A percentile compares a stretch with the other conserved stretches of the same genome.
Conservation (phyloP, 345 rosid genomes). For the Eucalyptus cloeziana region DNA sequence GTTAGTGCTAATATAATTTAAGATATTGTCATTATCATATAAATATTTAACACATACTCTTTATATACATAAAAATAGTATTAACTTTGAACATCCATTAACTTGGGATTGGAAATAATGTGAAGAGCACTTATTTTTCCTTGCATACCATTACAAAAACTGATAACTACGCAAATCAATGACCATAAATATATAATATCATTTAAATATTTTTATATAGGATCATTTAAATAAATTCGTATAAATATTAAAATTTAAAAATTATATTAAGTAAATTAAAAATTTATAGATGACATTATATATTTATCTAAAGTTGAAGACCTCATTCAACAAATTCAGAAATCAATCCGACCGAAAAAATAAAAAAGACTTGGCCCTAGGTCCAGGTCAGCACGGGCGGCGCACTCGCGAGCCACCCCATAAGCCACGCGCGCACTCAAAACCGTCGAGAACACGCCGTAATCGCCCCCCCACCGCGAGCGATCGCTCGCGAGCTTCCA, state of each 20-base stretch:
- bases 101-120: too few species aligned
- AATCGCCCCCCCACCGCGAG: not conserved
- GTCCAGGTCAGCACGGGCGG: not conserved
- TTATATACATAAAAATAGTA: fast-evolving
- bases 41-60: not conserved
- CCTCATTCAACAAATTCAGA: not conserved
- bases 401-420: not conserved
- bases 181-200: not conserved
- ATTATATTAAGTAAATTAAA: fast-evolving
- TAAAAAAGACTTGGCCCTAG: not conserved
- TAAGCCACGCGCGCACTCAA: not conserved
- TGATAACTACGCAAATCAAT: not conserved
- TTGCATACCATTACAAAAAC: too few species aligned
- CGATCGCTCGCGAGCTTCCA: not conserved
- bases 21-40: not conserved
- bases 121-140: fast-evolving
- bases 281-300: fast-evolving
- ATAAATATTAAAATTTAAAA: fast-evolving
- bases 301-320: not conserved
- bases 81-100: too few species aligned
- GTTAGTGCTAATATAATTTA: fast-evolving
- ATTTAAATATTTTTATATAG: too few species aligned
- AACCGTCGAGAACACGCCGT: not conserved
- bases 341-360: not conserved
- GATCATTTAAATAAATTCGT: fast-evolving